Base-by-base conservation (phyloP, 1,284 basidiomycete species). In the Sporisorium sorghi region DNA sequence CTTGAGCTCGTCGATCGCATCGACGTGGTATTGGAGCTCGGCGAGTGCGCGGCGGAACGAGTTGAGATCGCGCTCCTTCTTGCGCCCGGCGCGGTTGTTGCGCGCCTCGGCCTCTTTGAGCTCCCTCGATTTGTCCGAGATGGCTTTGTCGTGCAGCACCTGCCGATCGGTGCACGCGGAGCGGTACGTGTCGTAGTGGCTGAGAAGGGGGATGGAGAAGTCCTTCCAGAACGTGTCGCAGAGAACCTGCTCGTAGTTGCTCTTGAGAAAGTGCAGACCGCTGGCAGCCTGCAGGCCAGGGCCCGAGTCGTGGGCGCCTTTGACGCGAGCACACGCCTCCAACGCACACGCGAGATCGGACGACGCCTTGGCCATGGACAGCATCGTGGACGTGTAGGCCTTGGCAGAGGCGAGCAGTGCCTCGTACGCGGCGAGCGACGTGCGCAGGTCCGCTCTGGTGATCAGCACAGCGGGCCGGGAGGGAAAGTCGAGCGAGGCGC, bases 201-300 rank as follows among this genome's bases (percentile, higher is more conserved):
- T 90, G 37, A 91, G 89, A 50, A 97, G 86, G 0, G 94, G 94
- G 79, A 91, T 92, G 86, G 96, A 93, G 71, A 97, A 94, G 58
- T 91, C 92, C 78, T 91, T 92, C 85, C 94, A 93, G 47, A 96
- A 87, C 5, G 91, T 90, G 80, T 94, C 93, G 32, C 92, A 93
- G 80, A 97, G 86, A 57, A 97, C 89, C 84, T 94, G 93, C 88
- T 92, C 93, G 79, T 96, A 93, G 85, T 96, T 96, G 58, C 91
- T 91, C 80, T 96, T 91, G 73, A 97, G 89, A 85, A 94, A 93
- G 85, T 97, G 93, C 53, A 97, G 86, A 2, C 94, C 94, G 35
- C 68, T 60, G 19, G 80, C 76, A 3, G 82, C 83, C 43, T 83
- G 81, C 42, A 84, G 58, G 10, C 60, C 68, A 1, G 77, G 60